Base-by-base conservation (phyloP, 2,329 filamentous ascomycete genomes). In the Colletotrichum caudatum region DNA sequence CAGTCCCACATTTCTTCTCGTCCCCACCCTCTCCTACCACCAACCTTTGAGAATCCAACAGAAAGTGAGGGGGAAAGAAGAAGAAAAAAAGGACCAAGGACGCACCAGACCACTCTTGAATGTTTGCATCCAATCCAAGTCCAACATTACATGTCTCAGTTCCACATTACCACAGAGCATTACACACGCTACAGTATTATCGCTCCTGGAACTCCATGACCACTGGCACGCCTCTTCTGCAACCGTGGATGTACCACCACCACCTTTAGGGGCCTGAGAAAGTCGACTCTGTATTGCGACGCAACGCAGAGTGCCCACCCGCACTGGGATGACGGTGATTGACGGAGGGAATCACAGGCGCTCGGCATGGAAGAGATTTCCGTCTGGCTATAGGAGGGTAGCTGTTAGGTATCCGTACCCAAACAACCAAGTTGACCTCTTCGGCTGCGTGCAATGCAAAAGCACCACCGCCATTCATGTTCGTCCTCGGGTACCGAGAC, bases 1-100 rank as follows among this genome's bases (percentile, higher is more conserved):
- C 48, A 5, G 46, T 23, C 51, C 18, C 60, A 11, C 26, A 35
- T 8, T 54, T 64, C 29, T 66, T 39, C 63, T 69, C 58, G 50
- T 69, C 69, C 59, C 59, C 65, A 71, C 69, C 37, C 46, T 41
- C 58, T 69, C 54, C 65, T 59, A 60, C 65, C 64, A 53, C 64
- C 64, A 53, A 14, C 37, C 37, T 41, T 46, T 23, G 50, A 50
- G 46, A 70, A 59, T 56, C 62, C 62, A 56, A 66, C 67, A 29
- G 57, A 54, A 64, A 54, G 37, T 14, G n/a, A 63, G 8, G 29
- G 29, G 29, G 29, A 4, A 11, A 29, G 7, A 26, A 50, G 5
- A 26, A 51, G 14, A 29, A 11, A 26, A 44, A 9, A 9, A 8
- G 18, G 18, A 37, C 53, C 33, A 56, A 56, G 2, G 12, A 56